A percentile compares a stretch with the other conserved stretches of the same genome.
phyloP scores from a whole-genome alignment of 805 yeast genomes.

The Metschnikowia matae region DNA sequence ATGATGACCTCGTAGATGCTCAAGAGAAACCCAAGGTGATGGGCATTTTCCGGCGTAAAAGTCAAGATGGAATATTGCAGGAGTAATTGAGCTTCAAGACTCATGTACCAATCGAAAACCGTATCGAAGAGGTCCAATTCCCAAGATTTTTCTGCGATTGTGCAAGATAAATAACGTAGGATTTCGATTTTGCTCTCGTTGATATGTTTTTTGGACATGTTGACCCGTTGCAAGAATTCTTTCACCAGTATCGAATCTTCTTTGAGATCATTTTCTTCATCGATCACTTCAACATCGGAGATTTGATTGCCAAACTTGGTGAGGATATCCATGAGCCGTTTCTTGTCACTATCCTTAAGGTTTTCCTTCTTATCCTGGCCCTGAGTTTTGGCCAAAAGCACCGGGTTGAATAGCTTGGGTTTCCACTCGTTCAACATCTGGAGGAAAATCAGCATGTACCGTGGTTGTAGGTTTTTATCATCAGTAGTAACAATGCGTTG shows the following conservation, averaged over 20 bases:
- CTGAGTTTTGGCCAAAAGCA: slow-evolving; percentile 11
- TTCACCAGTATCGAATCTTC: slow-evolving; percentile 11
- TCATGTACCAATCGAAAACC: slow-evolving; percentile 34
- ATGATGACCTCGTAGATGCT: slow-evolving; percentile 46
- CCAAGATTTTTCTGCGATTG: slow-evolving; percentile 10
- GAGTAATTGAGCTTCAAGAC: slow-evolving; percentile 23
- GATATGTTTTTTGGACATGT: slow-evolving; percentile 13
- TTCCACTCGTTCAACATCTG: slow-evolving; percentile 28
- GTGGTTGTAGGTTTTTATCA: background rate
- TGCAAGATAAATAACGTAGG: slow-evolving; percentile 21
- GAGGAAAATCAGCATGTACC: slow-evolving; percentile 22
- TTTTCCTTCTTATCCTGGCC: slow-evolving; percentile 8
- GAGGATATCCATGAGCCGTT: slow-evolving; percentile 34
- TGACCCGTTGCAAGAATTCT: slow-evolving; percentile 13
- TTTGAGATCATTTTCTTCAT: slow-evolving; percentile 5
- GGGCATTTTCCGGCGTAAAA: background rate
- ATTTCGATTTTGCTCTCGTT: slow-evolving; percentile 24
- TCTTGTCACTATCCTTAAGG: slow-evolving; percentile 25
- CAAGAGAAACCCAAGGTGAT: slow-evolving; percentile 25
- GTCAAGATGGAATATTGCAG: slow-evolving; percentile 3
- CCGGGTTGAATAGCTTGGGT: slow-evolving; percentile 11
- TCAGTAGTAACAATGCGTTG: slow-evolving; percentile 8
- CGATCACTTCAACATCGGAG: slow-evolving; percentile 4
- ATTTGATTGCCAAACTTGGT: slow-evolving; percentile 25
- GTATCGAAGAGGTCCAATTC: slow-evolving; percentile 24